phyloP scores from a whole-genome alignment of 2,329 filamentous ascomycete genomes.

The Paecilomyces sp. region DNA sequence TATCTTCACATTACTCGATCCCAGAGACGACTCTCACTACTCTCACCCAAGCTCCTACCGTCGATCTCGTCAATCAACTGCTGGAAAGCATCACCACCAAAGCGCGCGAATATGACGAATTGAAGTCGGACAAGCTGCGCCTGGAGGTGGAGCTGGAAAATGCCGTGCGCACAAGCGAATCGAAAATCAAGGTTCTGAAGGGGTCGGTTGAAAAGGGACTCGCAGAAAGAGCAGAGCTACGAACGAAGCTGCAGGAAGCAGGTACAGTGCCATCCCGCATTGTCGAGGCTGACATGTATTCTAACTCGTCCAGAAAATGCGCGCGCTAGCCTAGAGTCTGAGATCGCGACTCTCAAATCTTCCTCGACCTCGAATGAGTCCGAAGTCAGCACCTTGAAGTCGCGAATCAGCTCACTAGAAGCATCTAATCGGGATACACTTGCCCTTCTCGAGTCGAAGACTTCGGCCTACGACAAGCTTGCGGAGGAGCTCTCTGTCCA shows the following conservation, averaged over 20 bases:
- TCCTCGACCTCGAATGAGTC: constrained; percentile 61
- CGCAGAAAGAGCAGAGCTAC: constrained; percentile 73
- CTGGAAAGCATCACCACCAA: constrained; percentile 69
- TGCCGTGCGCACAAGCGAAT: constrained; percentile 74
- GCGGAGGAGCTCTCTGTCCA: constrained; percentile 80
- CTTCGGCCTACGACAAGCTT: constrained; percentile 74
- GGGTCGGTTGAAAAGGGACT: constrained; percentile 73
- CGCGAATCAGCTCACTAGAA: constrained; percentile 80
- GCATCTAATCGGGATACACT: constrained; percentile 87
- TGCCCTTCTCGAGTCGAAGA: constrained; percentile 83
- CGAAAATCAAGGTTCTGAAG: constrained; percentile 75
- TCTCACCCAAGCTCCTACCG: constrained; percentile 56
- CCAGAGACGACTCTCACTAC: constrained; percentile 50
- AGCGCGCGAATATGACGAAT: constrained; percentile 71
- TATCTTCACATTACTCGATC: constrained; percentile 53
- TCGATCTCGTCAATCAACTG: constrained; percentile 68
- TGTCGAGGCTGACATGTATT: constrained; percentile 1
- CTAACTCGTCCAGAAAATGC: constrained; percentile 56
- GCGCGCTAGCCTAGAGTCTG: constrained; percentile 68
- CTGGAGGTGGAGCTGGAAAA: constrained; percentile 91
- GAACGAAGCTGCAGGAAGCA: constrained; percentile 73
- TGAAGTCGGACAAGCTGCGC: constrained; percentile 82
- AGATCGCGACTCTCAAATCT: constrained; percentile 71
- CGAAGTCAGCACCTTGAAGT: constrained; percentile 65
- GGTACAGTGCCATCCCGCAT: constrained; percentile 45